Percentiles rank a stretch among this genome's conserved stretches.
Evolutionary conservation across 257 asterid species (phyloP).

Genomic region (Gardenia jasminoides): DNA sequence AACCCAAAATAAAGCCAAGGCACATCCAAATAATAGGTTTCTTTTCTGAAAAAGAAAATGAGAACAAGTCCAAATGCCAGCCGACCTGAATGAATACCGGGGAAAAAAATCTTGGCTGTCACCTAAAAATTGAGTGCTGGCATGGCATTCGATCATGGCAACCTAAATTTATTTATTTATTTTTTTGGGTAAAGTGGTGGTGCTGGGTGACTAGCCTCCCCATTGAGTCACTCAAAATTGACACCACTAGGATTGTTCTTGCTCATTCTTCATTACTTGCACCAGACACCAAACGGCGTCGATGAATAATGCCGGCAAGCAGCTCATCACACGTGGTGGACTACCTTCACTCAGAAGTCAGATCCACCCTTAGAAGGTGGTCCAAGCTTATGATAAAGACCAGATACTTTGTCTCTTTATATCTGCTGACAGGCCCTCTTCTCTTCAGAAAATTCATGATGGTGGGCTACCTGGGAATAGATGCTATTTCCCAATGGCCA

Average conservation of each 20-base stretch:
- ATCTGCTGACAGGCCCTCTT: slow-evolving; percentile 1
- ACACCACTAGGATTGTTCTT: no score
- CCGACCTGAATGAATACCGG: no score
- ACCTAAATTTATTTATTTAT: slow-evolving; percentile 31
- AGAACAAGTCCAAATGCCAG: not conserved
- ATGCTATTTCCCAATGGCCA: not conserved
- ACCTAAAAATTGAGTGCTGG: slow-evolving; percentile 1
- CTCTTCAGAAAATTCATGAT: slow-evolving; percentile 1
- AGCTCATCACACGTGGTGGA: slow-evolving; percentile 28
- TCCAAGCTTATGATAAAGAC: slow-evolving; percentile 37
- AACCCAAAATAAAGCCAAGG: no score
- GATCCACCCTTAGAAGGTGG: slow-evolving; percentile 18
- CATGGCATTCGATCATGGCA: not conserved
- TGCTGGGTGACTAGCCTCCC: slow-evolving; percentile 27
- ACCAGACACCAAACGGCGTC: no score
- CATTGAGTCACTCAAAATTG: slow-evolving; percentile 10
- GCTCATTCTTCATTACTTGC: no score
- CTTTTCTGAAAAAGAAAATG: not conserved
- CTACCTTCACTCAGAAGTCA: slow-evolving; percentile 4
- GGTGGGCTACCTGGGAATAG: slow-evolving; percentile 6
- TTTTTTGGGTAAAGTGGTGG: not conserved
- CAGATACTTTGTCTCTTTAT: slow-evolving; percentile 21
- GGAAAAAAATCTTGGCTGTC: not conserved
- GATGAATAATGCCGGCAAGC: no score
- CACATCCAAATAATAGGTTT: no score